phyloP scores from a whole-genome alignment of 108 stramenopile genomes.

The Aurantiochytrium sp. region DNA sequence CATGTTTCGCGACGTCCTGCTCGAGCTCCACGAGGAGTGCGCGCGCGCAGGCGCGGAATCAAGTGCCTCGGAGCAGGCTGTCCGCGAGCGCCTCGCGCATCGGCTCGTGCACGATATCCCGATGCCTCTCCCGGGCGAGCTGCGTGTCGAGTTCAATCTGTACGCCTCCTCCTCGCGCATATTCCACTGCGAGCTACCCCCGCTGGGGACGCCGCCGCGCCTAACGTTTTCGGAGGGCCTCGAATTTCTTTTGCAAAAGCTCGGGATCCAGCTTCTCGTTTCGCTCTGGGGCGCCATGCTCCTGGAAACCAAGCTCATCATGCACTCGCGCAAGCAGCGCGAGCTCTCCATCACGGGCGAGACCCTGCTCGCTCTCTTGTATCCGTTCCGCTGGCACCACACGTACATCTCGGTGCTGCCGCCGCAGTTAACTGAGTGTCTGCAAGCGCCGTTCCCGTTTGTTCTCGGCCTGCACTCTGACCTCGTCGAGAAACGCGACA shows the following conservation, averaged over 20 bases:
- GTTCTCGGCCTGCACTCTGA: slow-evolving; percentile 23
- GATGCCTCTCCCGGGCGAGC: slow-evolving; percentile 1
- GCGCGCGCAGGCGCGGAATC: neutral
- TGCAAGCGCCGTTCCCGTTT: neutral
- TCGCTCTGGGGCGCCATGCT: slow-evolving; percentile 17
- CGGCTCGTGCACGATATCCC: neutral
- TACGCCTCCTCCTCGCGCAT: neutral
- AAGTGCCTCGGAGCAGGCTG: neutral
- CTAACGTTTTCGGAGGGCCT: slow-evolving; percentile 5
- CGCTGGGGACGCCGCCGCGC: neutral
- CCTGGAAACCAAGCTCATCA: slow-evolving; percentile 11
- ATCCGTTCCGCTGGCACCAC: slow-evolving; percentile 26
- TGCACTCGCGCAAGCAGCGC: slow-evolving; percentile 18
- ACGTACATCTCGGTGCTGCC: slow-evolving; percentile 23
- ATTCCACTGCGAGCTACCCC: neutral
- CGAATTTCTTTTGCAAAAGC: neutral
- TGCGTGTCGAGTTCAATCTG: slow-evolving; percentile 6
- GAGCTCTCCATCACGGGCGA: neutral
- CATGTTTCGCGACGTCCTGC: neutral
- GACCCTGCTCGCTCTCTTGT: neutral
- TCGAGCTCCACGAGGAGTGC: neutral
- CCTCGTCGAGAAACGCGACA: neutral
- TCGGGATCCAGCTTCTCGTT: neutral
- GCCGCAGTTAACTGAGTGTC: neutral
- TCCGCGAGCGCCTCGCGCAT: neutral